phyloP scores from a whole-genome alignment of 805 yeast genomes.

The Scheffersomyces amazonensis region DNA sequence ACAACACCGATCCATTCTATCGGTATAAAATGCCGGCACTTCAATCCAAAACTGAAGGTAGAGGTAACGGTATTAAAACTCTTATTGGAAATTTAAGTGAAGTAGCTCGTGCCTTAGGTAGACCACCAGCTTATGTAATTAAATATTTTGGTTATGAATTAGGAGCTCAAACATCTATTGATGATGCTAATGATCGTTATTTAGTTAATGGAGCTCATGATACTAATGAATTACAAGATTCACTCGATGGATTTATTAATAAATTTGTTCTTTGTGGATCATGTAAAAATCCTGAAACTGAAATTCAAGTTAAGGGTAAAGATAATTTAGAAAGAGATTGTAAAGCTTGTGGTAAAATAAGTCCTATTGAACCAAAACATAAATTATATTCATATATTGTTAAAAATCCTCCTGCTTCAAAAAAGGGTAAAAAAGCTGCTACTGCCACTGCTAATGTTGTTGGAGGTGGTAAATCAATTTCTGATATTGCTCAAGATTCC shows the following conservation, averaged over 20 bases:
- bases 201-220: conserved; percentile 95
- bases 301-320: conserved; percentile 72
- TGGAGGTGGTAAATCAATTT: conserved; percentile 80
- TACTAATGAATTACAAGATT: conserved; percentile 84
- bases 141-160: conserved; percentile 95
- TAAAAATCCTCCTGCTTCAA: conserved; percentile 79
- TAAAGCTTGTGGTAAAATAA: conserved; percentile 95
- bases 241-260: conserved; percentile 88
- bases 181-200: conserved; percentile 79
- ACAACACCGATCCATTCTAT: conserved; percentile 96
- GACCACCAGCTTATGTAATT: conserved; percentile 90
- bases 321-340: conserved; percentile 85
- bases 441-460: conserved; percentile 87
- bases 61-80: conserved; percentile 99
- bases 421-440: conserved; percentile 74
- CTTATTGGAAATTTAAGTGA: conserved; percentile 87
- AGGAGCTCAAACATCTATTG: conserved; percentile 90
- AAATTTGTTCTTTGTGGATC: conserved; percentile 91
- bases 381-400: conserved; percentile 82
- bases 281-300: conserved; percentile 98
- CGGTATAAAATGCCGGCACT: conserved; percentile 99
- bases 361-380: conserved; percentile 80
- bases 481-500: conserved; percentile 59
- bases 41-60: conserved; percentile 95
- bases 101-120: conserved; percentile 89